phyloP scores from a whole-genome alignment of 1,139 yeast genomes.

The Yamadazyma triangularis region DNA sequence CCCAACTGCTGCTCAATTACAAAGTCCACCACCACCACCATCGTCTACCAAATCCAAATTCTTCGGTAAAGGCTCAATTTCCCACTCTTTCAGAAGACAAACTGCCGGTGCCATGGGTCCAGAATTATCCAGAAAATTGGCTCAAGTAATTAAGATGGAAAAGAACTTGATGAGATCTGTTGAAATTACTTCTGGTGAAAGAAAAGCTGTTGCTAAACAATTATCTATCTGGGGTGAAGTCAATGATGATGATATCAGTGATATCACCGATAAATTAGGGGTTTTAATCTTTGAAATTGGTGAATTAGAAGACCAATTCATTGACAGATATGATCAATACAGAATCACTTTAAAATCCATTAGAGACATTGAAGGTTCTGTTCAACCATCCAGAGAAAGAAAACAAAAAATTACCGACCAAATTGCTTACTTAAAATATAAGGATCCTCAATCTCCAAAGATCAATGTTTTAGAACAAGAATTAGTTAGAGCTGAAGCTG shows the following conservation, averaged over 20 bases:
- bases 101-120: slow-evolving; percentile 79
- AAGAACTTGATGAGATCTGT: slow-evolving; percentile 76
- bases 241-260: slow-evolving; percentile 80
- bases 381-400: slow-evolving; percentile 84
- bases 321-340: slow-evolving; percentile 82
- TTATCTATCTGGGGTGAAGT: slow-evolving; percentile 82
- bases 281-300: slow-evolving; percentile 79
- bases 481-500: slow-evolving; percentile 87
- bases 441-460: slow-evolving; percentile 81
- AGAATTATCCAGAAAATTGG: slow-evolving; percentile 70
- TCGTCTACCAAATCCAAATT: slow-evolving; percentile 65
- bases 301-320: slow-evolving; percentile 83
- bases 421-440: slow-evolving; percentile 77
- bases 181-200: slow-evolving; percentile 73
- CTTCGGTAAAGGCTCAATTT: slow-evolving; percentile 69
- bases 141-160: slow-evolving; percentile 76
- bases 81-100: slow-evolving; percentile 61
- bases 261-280: slow-evolving; percentile 82
- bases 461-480: slow-evolving; percentile 81
- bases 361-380: slow-evolving; percentile 82
- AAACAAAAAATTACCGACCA: slow-evolving; percentile 82
- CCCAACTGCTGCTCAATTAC: slow-evolving; percentile 78
- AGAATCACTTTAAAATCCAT: slow-evolving; percentile 76
- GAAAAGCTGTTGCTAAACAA: slow-evolving; percentile 81
- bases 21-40: slow-evolving; percentile 77